phyloP scores from a whole-genome alignment of 768 basidiomycete genomes.

The Phanerodontia chrysosporium region DNA sequence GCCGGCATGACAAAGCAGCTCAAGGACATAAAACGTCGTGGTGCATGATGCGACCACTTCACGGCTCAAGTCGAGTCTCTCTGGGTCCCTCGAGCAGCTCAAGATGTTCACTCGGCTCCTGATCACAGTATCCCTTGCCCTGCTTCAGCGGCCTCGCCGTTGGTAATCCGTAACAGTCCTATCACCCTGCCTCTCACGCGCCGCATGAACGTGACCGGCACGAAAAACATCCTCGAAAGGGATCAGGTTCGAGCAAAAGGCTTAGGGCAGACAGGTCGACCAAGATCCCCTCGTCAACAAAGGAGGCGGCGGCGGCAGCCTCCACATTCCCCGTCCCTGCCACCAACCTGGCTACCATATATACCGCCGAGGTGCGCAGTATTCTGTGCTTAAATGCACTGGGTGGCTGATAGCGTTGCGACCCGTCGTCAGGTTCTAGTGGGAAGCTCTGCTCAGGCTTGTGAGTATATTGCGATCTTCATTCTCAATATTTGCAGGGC shows the following conservation, averaged over 20 bases:
- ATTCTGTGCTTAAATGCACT: not conserved
- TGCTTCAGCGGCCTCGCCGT: not conserved
- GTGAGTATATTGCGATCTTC: not conserved
- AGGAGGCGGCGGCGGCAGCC: not conserved
- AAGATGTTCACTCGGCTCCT: slow-evolving; percentile 3
- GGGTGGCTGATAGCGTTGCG: not conserved
- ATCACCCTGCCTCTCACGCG: slow-evolving; percentile 4
- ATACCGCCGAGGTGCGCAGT: slow-evolving; percentile 5
- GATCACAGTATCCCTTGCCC: not conserved
- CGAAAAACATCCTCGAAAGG: not conserved
- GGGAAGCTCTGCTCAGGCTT: slow-evolving; percentile 6
- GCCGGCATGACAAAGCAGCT: not conserved
- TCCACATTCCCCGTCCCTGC: not conserved
- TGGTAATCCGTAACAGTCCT: slow-evolving; percentile 2
- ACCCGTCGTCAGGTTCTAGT: not conserved
- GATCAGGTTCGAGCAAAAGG: slow-evolving; percentile 4
- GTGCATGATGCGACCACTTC: not conserved
- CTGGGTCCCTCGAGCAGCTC: not conserved
- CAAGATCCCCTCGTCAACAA: not conserved
- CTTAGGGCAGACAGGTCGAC: not conserved
- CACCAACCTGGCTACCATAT: slow-evolving; percentile 2
- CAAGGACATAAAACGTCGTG: not conserved
- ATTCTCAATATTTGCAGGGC: no score
- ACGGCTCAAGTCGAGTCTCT: not conserved
- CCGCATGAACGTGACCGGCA: slow-evolving; percentile 5